Percentiles rank a stretch among this genome's conserved stretches.
These are phyloP conservation scores for Syzygium jambos DNA, from an alignment of 345 rosid species.

Conservation along the genomic window DNA sequence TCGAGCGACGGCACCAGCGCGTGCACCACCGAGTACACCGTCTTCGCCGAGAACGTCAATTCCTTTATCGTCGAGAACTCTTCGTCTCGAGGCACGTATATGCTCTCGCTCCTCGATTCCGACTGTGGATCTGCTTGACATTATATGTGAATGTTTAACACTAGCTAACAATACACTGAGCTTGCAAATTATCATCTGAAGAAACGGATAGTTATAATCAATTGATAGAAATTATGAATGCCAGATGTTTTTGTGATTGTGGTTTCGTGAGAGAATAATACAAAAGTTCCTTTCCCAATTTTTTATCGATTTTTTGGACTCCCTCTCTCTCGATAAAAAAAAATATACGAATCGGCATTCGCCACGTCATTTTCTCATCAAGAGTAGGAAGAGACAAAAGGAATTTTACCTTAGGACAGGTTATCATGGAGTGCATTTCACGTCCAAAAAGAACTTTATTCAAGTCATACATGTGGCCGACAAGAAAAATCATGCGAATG, in stretches of 20 bases:
- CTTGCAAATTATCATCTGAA: neutral
- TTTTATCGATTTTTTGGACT: neutral
- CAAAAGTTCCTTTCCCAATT: neutral
- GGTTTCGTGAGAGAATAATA: neutral
- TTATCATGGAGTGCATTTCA: neutral
- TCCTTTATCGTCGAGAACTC: constrained; percentile 48
- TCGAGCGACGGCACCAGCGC: constrained; percentile 48
- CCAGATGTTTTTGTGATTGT: neutral
- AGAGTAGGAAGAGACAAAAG: neutral
- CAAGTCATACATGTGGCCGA: neutral
- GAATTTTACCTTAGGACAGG: neutral
- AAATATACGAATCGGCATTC: neutral
- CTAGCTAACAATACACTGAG: neutral
- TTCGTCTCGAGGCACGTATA: constrained; percentile 83
- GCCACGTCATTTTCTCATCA: neutral
- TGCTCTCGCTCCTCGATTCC: constrained; percentile 24
- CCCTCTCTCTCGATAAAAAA: neutral
- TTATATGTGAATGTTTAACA: neutral
- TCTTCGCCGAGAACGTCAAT: constrained; percentile 43
- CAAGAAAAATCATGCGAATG: neutral
- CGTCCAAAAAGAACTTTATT: neutral
- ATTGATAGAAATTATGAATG: neutral
- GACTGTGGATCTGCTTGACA: constrained; percentile 30
- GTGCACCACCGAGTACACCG: constrained; percentile 46
- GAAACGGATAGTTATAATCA: neutral